These are phyloP conservation scores for Tuber indicum DNA, from an alignment of 495 filamentous ascomycete species.

Conservation along the genomic window DNA sequence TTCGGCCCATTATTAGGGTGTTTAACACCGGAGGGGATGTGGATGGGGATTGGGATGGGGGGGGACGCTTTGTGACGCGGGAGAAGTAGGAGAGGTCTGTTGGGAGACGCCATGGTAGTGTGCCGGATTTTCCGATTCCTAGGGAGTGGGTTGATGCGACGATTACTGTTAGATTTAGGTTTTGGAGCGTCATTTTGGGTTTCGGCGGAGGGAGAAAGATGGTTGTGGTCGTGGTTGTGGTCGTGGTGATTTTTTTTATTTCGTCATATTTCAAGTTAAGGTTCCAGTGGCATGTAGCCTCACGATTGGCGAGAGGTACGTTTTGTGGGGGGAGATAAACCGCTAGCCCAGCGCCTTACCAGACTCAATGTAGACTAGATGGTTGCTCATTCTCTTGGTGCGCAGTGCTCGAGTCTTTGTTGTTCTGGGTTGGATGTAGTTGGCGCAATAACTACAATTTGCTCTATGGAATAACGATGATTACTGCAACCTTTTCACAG, in stretches of 20 bases:
- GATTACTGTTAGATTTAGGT: constrained; percentile 65
- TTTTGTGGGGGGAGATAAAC: not conserved
- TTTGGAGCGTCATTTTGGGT: constrained; percentile 44
- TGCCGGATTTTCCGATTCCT: constrained; percentile 76
- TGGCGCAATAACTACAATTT: too few species aligned
- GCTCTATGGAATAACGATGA: too few species aligned
- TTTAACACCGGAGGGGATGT: constrained; percentile 47
- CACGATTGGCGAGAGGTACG: not conserved
- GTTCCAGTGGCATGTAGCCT: not conserved
- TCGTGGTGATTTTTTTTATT: not conserved
- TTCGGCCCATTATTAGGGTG: constrained; percentile 92
- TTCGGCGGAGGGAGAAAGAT: too few species aligned
- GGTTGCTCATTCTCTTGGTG: not conserved
- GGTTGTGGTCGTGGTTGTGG: not conserved
- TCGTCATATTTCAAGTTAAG: not conserved
- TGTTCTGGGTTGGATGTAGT: not conserved
- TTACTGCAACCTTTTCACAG: too few species aligned
- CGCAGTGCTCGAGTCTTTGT: too few species aligned
- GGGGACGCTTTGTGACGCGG: constrained; percentile 68
- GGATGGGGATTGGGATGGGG: constrained; percentile 28
- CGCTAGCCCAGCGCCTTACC: not conserved
- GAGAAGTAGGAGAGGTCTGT: constrained; percentile 92
- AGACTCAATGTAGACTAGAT: not conserved
- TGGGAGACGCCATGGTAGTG: constrained; percentile 84
- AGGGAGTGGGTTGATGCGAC: constrained; percentile 59